A percentile compares a stretch with the other conserved stretches of the same genome.
Evolutionary conservation across 2,329 filamentous ascomycete genomes (phyloP).

Genomic region (Colletotrichum gigasporum): DNA sequence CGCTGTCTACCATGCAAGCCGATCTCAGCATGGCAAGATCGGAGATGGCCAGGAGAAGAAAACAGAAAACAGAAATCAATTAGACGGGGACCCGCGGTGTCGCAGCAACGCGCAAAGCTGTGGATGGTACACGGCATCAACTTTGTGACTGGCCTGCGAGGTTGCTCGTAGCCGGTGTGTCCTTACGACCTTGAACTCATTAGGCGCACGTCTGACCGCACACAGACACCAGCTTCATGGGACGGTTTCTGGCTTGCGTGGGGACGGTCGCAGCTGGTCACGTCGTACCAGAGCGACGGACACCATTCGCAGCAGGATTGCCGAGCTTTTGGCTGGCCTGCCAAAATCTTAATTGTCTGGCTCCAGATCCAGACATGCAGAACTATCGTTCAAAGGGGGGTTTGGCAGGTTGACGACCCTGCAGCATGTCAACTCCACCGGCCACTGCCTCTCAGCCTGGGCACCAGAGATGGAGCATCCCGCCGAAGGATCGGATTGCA

Average conservation of each 20-base stretch:
- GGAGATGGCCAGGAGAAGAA: conserved; percentile 10
- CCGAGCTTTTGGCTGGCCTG: conserved; percentile 10
- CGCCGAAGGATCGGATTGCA: neutral
- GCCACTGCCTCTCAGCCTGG: neutral
- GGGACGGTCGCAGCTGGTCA: conserved; percentile 6
- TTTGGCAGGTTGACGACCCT: conserved; percentile 18
- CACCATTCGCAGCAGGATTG: neutral
- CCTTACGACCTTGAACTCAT: neutral
- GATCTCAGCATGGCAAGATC: conserved; percentile 12
- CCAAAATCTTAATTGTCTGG: conserved; percentile 16
- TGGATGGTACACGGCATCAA: neutral
- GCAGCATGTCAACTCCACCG: neutral
- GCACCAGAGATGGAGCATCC: neutral
- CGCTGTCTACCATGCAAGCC: neutral
- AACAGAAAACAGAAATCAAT: neutral
- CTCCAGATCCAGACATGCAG: conserved; percentile 13
- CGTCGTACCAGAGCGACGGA: conserved; percentile 9
- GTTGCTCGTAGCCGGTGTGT: conserved; percentile 2
- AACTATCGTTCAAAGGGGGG: neutral
- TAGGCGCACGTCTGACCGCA: conserved; percentile 8
- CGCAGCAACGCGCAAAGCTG: conserved; percentile 1
- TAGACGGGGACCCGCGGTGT: neutral
- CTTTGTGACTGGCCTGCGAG: neutral
- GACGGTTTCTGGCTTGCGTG: conserved; percentile 9
- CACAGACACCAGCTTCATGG: conserved; percentile 19